These are phyloP conservation scores for Oxyria digyna DNA, from an alignment of 148 eudicot genomes.

Conservation along the genomic window DNA sequence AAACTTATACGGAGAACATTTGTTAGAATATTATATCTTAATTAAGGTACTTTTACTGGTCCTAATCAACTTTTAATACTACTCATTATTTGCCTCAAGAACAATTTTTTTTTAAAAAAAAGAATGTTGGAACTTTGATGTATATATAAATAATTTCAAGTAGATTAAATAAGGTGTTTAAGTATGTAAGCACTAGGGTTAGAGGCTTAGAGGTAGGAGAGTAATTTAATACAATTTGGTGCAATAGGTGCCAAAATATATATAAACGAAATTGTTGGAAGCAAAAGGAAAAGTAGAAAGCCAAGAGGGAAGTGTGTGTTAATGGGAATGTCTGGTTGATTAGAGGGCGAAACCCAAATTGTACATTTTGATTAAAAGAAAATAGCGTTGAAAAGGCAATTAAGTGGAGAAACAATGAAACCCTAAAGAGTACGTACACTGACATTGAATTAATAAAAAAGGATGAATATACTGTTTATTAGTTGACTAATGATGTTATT, in stretches of 20 bases:
- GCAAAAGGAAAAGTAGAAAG: not conserved
- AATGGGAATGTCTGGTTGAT: slow-evolving; percentile 1
- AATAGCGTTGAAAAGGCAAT: not conserved
- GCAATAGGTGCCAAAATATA: too few species aligned
- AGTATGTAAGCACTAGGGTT: not conserved
- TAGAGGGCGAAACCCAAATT: not conserved
- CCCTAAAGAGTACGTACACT: not conserved
- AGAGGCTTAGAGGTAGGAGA: not conserved
- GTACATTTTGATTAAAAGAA: not conserved
- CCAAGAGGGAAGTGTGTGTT: not conserved
- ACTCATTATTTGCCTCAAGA: too few species aligned
- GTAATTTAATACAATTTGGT: not conserved
- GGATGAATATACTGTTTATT: not conserved
- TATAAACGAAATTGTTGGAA: not conserved
- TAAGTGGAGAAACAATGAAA: not conserved
- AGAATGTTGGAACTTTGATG: not conserved
- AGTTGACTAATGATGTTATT: not conserved
- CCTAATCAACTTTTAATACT: too few species aligned
- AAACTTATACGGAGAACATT: too few species aligned
- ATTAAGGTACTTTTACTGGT: too few species aligned
- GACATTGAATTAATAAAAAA: not conserved
- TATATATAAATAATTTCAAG: too few species aligned
- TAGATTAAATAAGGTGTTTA: not conserved
- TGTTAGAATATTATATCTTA: too few species aligned
- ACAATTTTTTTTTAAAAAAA: too few species aligned